Evolutionary conservation across 2,329 filamentous ascomycete species (phyloP).

Genomic region (Biscogniauxia mediterranea): DNA sequence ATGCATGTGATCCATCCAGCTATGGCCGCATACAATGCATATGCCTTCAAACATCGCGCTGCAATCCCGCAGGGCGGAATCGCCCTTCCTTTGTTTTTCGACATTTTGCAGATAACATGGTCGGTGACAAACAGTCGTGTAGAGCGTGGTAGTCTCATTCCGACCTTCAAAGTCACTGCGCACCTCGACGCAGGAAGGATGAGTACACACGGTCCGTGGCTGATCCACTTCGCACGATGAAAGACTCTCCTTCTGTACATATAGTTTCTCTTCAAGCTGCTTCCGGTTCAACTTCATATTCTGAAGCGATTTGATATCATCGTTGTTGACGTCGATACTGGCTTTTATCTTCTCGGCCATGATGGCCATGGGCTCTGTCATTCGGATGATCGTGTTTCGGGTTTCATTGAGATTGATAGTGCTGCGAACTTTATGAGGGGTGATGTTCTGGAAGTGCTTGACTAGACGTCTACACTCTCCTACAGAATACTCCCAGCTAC

Average conservation of each 20-base stretch:
- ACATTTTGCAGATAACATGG: background rate
- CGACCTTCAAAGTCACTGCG: background rate
- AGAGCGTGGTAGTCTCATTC: background rate
- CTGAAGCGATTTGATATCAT: background rate
- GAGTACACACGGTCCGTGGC: background rate
- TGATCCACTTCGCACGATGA: background rate
- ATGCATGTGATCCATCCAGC: slow-evolving; percentile 38
- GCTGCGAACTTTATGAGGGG: background rate
- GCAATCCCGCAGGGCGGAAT: slow-evolving; percentile 29
- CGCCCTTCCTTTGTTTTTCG: slow-evolving; percentile 20
- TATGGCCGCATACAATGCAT: slow-evolving; percentile 32
- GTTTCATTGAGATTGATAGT: background rate
- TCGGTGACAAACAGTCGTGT: background rate
- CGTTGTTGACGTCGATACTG: background rate
- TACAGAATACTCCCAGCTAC: slow-evolving; percentile 38
- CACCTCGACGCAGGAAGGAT: background rate
- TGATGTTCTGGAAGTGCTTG: background rate
- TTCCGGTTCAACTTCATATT: background rate
- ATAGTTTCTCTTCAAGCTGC: background rate
- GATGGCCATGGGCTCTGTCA: background rate
- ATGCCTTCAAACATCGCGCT: slow-evolving; percentile 23
- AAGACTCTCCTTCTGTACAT: background rate
- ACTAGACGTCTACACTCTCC: slow-evolving; percentile 28
- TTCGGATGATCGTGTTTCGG: background rate
- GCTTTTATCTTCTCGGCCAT: background rate